Conservation (phyloP, 345 rosid species). For the Heritiera fomes region DNA sequence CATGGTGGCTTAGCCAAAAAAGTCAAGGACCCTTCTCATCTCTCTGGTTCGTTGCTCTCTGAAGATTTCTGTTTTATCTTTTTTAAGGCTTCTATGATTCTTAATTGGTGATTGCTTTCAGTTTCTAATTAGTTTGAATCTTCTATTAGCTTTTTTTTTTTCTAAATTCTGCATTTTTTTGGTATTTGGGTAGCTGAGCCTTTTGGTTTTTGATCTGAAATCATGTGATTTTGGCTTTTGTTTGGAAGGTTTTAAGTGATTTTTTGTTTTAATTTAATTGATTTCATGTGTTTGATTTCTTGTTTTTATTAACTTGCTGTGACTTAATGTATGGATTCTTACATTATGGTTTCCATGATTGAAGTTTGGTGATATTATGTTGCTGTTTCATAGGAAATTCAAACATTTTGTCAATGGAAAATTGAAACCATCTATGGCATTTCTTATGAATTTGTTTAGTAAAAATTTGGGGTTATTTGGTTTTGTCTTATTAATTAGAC, state of each 20-base stretch:
- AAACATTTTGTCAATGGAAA: neutral
- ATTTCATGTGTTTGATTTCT: neutral
- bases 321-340: neutral
- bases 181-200: neutral
- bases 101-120: neutral
- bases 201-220: neutral
- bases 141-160: too few species aligned
- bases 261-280: neutral
- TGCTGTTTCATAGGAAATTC: neutral
- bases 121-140: too few species aligned
- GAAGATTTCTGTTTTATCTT: neutral
- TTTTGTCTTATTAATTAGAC: neutral
- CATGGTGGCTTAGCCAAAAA: slow-evolving; percentile 68
- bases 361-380: neutral
- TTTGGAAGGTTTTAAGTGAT: neutral
- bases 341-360: neutral
- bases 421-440: neutral
- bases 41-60: slow-evolving; percentile 59
- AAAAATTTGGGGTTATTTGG: neutral
- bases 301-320: neutral
- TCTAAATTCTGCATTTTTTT: neutral
- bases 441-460: neutral
- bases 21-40: slow-evolving; percentile 88
- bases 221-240: neutral
- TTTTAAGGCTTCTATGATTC: neutral